Percentiles rank a stretch among this genome's conserved stretches.
Evolutionary conservation across 2,329 filamentous ascomycete genomes (phyloP).

Genomic region (Metarhizium rileyi): DNA sequence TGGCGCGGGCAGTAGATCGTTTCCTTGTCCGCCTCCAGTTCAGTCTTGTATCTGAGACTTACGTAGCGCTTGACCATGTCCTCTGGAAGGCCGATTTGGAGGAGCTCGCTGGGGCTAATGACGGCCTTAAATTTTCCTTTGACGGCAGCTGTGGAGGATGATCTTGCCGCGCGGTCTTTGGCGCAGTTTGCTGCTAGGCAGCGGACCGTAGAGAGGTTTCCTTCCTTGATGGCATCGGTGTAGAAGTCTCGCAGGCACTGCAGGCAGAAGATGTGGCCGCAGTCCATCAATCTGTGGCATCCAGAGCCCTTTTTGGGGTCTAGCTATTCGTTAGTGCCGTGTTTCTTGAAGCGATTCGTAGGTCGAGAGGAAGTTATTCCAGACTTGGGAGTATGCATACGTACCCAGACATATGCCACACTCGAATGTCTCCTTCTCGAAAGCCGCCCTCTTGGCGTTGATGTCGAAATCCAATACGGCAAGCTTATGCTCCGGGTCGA

Average conservation of each 20-base stretch:
- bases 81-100: slow-evolving; percentile 63
- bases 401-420: slow-evolving; percentile 73
- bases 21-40: slow-evolving; percentile 82
- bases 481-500: slow-evolving; percentile 52
- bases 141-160: background rate
- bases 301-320: slow-evolving; percentile 81
- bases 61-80: slow-evolving; percentile 78
- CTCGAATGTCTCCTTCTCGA: slow-evolving; percentile 76
- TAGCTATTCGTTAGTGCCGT: slow-evolving; percentile 13
- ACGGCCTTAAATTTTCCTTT: slow-evolving; percentile 50
- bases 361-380: background rate
- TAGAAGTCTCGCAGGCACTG: slow-evolving; percentile 87
- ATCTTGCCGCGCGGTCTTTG: slow-evolving; percentile 39
- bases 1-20: slow-evolving; percentile 86
- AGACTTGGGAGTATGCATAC: slow-evolving; percentile 7
- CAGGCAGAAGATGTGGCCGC: slow-evolving; percentile 84
- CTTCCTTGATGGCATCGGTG: slow-evolving; percentile 76
- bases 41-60: slow-evolving; percentile 81
- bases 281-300: slow-evolving; percentile 76
- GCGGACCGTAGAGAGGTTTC: slow-evolving; percentile 67
- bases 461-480: slow-evolving; percentile 70
- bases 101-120: slow-evolving; percentile 73
- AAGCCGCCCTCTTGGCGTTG: slow-evolving; percentile 61
- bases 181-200: slow-evolving; percentile 76
- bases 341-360: background rate